A percentile compares a stretch with the other conserved stretches of the same genome.
Conservation (phyloP, 441 rosid species). For the Aquilaria agallochum region DNA sequence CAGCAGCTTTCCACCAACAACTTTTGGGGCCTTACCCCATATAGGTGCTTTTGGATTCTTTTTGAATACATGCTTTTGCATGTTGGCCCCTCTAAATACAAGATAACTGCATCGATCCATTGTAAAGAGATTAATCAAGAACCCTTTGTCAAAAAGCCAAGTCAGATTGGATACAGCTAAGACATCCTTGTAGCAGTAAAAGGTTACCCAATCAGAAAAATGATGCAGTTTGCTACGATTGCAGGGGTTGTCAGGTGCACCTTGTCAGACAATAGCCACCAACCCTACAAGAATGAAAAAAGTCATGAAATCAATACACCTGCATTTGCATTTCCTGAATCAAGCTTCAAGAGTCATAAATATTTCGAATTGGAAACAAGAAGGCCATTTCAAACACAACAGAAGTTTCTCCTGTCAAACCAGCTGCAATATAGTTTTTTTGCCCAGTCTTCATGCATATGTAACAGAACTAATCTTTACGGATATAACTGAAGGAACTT, state of each 20-base stretch:
- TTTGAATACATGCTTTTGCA: slow-evolving; percentile 82
- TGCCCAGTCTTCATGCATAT: too few relatives aligned
- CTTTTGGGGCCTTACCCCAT: slow-evolving; percentile 86
- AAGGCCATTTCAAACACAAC: too few relatives aligned
- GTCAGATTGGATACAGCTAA: slow-evolving; percentile 2
- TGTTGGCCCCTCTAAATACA: slow-evolving; percentile 90
- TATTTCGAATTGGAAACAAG: too few relatives aligned
- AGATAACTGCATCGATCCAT: slow-evolving; percentile 43
- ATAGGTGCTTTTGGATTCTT: slow-evolving; percentile 75
- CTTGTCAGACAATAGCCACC: slow-evolving; percentile 88
- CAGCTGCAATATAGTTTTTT: too few relatives aligned
- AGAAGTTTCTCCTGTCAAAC: too few relatives aligned
- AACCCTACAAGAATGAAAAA: slow-evolving; percentile 44
- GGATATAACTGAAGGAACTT: too few relatives aligned
- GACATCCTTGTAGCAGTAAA: slow-evolving; percentile 4
- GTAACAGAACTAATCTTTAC: too few relatives aligned
- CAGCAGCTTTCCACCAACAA: slow-evolving; percentile 79
- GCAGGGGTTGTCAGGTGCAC: slow-evolving; percentile 63
- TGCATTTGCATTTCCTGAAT: slow-evolving; percentile 6
- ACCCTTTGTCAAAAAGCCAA: neutral
- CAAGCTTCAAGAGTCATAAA: too few relatives aligned
- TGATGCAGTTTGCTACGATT: slow-evolving; percentile 50
- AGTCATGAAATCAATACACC: neutral
- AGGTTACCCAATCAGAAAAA: slow-evolving; percentile 74
- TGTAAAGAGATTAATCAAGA: slow-evolving; percentile 12